These are phyloP conservation scores for Mrakia gelida DNA, from an alignment of 768 basidiomycete genomes.

Conservation along the genomic window DNA sequence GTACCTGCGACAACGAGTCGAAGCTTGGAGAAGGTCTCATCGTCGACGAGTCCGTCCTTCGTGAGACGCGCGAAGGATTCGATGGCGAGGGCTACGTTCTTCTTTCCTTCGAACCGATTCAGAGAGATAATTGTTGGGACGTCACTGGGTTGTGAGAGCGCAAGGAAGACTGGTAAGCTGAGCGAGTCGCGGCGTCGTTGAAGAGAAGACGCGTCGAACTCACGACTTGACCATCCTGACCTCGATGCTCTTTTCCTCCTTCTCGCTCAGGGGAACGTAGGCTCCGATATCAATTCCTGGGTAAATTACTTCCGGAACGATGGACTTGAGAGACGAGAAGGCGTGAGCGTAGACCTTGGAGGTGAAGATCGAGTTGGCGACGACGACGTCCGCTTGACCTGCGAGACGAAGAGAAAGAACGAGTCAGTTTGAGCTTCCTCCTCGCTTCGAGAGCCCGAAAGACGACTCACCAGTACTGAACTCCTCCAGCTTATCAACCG, in stretches of 20 bases:
- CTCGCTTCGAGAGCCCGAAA: too few relatives aligned
- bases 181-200: neutral
- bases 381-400: conserved; percentile 85
- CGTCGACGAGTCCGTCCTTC: conserved; percentile 35
- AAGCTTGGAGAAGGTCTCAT: conserved; percentile 43
- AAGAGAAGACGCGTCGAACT: conserved; percentile 10
- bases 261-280: conserved; percentile 50
- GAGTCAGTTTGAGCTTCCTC: neutral
- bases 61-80: conserved; percentile 63
- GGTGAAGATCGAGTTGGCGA: conserved; percentile 89
- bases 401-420: conserved; percentile 17
- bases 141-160: conserved; percentile 45
- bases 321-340: conserved; percentile 60
- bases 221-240: conserved; percentile 27
- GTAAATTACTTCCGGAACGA: conserved; percentile 74
- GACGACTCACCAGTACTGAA: conserved; percentile 67
- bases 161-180: neutral
- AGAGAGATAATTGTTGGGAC: conserved; percentile 73
- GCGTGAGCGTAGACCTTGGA: conserved; percentile 70
- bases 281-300: conserved; percentile 83
- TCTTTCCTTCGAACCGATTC: conserved; percentile 94
- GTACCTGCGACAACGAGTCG: conserved; percentile 76
- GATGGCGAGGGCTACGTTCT: conserved; percentile 79
- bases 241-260: conserved; percentile 28
- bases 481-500: conserved; percentile 89